Evolutionary conservation across 2,329 filamentous ascomycete species (phyloP).

Genomic region (Phialophora expanda): DNA sequence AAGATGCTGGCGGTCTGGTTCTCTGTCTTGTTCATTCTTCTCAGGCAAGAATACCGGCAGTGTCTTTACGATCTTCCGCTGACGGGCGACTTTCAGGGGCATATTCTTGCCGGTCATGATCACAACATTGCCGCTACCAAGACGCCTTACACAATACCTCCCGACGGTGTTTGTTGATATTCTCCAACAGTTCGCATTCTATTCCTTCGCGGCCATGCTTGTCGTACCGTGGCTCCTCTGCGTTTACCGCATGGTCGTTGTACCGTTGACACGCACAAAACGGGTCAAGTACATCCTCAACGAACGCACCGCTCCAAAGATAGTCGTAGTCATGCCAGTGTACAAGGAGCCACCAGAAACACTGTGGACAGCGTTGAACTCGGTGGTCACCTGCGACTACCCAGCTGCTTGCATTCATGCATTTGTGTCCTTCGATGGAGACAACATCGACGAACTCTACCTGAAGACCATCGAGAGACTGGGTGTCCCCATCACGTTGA

Average conservation of each 20-base stretch:
- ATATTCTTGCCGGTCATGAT: slow-evolving; percentile 95
- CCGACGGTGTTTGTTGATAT: slow-evolving; percentile 70
- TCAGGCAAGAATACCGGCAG: slow-evolving; percentile 66
- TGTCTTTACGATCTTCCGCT: neutral
- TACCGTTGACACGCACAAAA: slow-evolving; percentile 80
- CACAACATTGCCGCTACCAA: slow-evolving; percentile 83
- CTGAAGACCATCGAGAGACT: slow-evolving; percentile 83
- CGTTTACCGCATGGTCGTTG: slow-evolving; percentile 86
- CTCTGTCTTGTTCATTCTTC: slow-evolving; percentile 71
- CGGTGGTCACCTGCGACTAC: slow-evolving; percentile 91
- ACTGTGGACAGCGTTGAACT: slow-evolving; percentile 84
- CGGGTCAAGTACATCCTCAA: slow-evolving; percentile 84
- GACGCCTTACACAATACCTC: slow-evolving; percentile 72
- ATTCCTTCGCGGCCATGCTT: slow-evolving; percentile 83
- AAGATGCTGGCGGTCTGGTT: slow-evolving; percentile 77
- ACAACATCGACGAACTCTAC: slow-evolving; percentile 85
- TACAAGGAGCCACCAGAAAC: slow-evolving; percentile 90
- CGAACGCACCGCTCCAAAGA: slow-evolving; percentile 84
- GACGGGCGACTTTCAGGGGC: slow-evolving; percentile 55
- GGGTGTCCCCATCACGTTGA: slow-evolving; percentile 76
- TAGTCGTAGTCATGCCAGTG: slow-evolving; percentile 95
- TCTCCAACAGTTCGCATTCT: slow-evolving; percentile 95
- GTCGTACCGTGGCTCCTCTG: slow-evolving; percentile 92
- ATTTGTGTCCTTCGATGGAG: slow-evolving; percentile 93
- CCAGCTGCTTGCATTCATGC: slow-evolving; percentile 90